phyloP scores from a whole-genome alignment of 2,329 filamentous ascomycete genomes.

The Arachnopeziza araneosa region DNA sequence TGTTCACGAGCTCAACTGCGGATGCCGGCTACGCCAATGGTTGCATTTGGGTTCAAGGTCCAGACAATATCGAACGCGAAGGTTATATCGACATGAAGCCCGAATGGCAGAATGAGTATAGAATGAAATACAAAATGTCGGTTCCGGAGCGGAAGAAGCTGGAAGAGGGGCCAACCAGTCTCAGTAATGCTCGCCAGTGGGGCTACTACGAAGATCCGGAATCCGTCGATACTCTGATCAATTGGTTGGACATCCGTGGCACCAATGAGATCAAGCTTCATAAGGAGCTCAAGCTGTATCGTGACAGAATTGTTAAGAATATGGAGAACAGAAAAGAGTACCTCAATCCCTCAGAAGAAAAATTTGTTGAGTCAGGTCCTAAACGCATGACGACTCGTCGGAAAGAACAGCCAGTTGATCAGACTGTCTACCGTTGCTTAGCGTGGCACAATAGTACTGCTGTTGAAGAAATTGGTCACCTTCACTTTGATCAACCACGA shows the following conservation, averaged over 20 bases:
- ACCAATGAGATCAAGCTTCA: slow-evolving; percentile 79
- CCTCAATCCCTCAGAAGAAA: slow-evolving; percentile 47
- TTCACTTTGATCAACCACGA: slow-evolving; percentile 53
- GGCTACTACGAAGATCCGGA: slow-evolving; percentile 82
- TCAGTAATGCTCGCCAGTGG: slow-evolving; percentile 78
- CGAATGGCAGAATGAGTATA: slow-evolving; percentile 70
- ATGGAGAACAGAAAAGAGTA: slow-evolving; percentile 79
- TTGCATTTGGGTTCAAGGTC: slow-evolving; percentile 93
- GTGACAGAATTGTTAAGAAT: slow-evolving; percentile 67
- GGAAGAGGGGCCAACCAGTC: slow-evolving; percentile 78
- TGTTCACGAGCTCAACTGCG: slow-evolving; percentile 83
- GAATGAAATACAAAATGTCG: slow-evolving; percentile 71
- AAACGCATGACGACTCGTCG: slow-evolving; percentile 57
- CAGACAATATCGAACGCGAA: slow-evolving; percentile 78
- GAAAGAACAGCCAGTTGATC: slow-evolving; percentile 48
- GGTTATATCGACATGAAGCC: slow-evolving; percentile 77
- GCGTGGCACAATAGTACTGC: slow-evolving; percentile 62
- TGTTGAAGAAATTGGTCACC: slow-evolving; percentile 50
- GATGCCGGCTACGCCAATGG: slow-evolving; percentile 88
- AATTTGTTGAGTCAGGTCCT: slow-evolving; percentile 40
- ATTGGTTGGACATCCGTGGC: slow-evolving; percentile 84
- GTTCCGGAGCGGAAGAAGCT: slow-evolving; percentile 76
- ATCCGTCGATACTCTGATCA: slow-evolving; percentile 70
- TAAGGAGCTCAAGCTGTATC: slow-evolving; percentile 77
- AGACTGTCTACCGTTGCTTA: slow-evolving; percentile 52